Evolutionary conservation across 345 rosid species (phyloP).

Genomic region (Eucalyptus grandis): DNA sequence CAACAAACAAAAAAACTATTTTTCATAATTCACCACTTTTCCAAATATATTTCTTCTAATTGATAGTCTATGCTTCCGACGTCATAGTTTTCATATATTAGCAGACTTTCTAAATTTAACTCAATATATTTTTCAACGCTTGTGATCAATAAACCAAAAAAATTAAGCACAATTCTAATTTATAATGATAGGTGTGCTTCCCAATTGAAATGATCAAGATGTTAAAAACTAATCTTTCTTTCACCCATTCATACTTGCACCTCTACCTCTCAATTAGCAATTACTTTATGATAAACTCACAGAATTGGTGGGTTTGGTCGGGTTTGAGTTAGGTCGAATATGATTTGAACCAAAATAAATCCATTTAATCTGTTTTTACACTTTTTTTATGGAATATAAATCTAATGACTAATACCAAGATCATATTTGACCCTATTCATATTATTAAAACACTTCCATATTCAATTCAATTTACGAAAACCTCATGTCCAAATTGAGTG

Average conservation of each 20-base stretch:
- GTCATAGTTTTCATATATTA: not conserved
- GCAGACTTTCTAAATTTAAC: not conserved
- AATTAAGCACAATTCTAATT: not conserved
- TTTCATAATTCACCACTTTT: too few species aligned
- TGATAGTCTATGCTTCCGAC: not conserved
- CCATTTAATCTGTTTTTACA: fast-evolving
- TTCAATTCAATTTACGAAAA: not conserved
- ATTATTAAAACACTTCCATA: too few species aligned
- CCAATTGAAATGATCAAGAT: not conserved
- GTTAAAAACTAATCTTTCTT: not conserved
- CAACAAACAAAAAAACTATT: not conserved
- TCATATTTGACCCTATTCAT: not conserved
- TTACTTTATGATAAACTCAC: too few species aligned
- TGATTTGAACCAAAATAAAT: too few species aligned
- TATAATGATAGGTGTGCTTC: fast-evolving
- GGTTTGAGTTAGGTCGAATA: not conserved
- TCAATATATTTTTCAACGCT: not conserved
- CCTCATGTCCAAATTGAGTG: not conserved
- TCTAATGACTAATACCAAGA: too few species aligned
- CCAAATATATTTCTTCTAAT: not conserved
- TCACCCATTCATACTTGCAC: not conserved
- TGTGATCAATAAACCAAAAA: not conserved
- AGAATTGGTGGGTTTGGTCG: not conserved
- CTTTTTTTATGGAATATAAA: too few species aligned
- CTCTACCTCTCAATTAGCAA: not conserved